These are phyloP conservation scores for Biscutella auriculata DNA, from an alignment of 441 rosid genomes.

Conservation along the genomic window DNA sequence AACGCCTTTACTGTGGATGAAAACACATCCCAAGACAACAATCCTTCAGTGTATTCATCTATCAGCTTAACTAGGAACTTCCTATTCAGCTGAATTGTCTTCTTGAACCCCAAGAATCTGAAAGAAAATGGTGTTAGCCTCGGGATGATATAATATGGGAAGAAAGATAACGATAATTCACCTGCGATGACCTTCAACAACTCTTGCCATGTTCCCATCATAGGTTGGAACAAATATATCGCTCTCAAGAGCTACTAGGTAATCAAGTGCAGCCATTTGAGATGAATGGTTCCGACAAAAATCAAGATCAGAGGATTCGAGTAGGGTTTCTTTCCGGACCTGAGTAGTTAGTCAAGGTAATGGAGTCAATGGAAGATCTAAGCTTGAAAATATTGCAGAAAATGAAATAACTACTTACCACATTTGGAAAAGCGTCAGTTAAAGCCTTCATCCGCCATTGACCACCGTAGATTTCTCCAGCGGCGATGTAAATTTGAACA, in stretches of 20 bases:
- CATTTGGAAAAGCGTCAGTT: conserved; percentile 38
- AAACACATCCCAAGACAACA: conserved; percentile 53
- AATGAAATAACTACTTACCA: conserved; percentile 29
- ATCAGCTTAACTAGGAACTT: conserved; percentile 44
- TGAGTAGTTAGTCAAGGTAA: conserved; percentile 20
- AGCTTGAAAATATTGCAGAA: neutral
- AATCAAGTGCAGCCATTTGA: conserved; percentile 75
- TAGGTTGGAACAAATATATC: conserved; percentile 64
- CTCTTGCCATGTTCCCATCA: conserved; percentile 75
- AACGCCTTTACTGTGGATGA: conserved; percentile 38
- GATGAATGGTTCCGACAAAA: conserved; percentile 65
- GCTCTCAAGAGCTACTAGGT: conserved; percentile 56
- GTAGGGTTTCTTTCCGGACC: conserved; percentile 59
- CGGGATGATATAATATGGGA: neutral
- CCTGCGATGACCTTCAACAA: conserved; percentile 80
- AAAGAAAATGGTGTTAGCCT: neutral
- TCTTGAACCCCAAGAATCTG: conserved; percentile 73
- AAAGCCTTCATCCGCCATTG: conserved; percentile 41
- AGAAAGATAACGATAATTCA: conserved; percentile 10
- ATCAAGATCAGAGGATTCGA: conserved; percentile 37
- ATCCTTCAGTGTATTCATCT: conserved; percentile 39
- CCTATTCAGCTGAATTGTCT: conserved; percentile 45
- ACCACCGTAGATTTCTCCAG: conserved; percentile 69
- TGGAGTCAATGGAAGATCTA: neutral
- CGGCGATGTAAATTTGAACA: conserved; percentile 63